These are phyloP conservation scores for Stentor roeselii DNA, from an alignment of 73 alveolate genomes.

Conservation along the genomic window DNA sequence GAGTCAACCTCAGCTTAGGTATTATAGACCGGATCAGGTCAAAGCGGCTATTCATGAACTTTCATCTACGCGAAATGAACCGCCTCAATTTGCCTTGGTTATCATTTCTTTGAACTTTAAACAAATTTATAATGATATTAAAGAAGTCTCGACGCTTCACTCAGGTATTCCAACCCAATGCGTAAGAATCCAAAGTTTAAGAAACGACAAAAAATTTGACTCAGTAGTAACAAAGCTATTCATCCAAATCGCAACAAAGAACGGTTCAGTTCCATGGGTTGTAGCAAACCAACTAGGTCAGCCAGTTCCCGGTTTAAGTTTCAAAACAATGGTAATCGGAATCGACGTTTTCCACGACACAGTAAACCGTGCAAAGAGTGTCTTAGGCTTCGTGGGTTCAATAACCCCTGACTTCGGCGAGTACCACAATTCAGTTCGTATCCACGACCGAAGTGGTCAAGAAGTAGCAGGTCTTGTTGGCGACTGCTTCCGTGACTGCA, in stretches of 20 bases:
- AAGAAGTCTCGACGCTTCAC: not conserved
- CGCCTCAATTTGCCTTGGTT: not conserved
- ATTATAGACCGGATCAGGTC: not conserved
- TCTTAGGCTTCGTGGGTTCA: conserved; percentile 43
- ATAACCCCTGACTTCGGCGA: conserved; percentile 33
- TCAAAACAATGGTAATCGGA: conserved; percentile 59
- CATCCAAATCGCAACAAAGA: conserved; percentile 86
- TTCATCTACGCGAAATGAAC: not conserved
- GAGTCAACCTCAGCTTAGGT: not conserved
- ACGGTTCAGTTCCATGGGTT: conserved; percentile 93
- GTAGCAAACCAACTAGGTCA: no score
- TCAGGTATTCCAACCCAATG: conserved; percentile 9
- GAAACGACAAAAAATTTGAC: conserved; percentile 34
- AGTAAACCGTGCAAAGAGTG: not conserved
- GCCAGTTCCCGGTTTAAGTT: conserved; percentile 65
- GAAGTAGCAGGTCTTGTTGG: conserved; percentile 42
- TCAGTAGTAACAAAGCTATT: conserved; percentile 84
- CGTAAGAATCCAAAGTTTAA: not conserved
- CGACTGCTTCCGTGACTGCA: not conserved
- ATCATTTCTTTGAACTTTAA: not conserved
- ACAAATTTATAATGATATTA: not conserved
- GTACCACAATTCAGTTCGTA: conserved; percentile 39
- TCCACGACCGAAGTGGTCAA: conserved; percentile 33
- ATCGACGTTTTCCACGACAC: conserved; percentile 52
- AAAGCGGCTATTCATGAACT: not conserved